Base-by-base conservation (phyloP, 345 rosid genomes). In the Acer campestre region DNA sequence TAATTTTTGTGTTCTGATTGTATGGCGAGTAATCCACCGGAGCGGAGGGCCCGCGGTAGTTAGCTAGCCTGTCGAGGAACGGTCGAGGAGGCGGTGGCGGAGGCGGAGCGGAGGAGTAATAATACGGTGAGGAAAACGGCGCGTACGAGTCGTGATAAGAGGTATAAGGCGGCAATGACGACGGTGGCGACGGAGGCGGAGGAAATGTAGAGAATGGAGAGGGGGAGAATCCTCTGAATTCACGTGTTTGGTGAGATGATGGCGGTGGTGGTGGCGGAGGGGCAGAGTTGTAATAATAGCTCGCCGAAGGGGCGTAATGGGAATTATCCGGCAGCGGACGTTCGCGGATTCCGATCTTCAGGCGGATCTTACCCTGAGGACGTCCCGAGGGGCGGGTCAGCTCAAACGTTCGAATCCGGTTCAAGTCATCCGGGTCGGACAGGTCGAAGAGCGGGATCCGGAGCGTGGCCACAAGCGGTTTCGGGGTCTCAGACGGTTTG, bases 381-480 rank as follows among this genome's bases (percentile, higher is more conserved):
- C 93, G 90, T 27, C 93, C 93, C 11, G 91, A 89, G 0, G 93
- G 90, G 2, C 90, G 90, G 70, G 11, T 68, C 25, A 88, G 81
- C 59, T 83, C 74, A 35, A 80, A 81, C 0, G 79, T 75, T 29
- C 86, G 88, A 70, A 78, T 70, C 38, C 83, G 79, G 35, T 25
- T 44, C 0, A 38, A 0, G 17, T 83, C 81, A 8, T 80, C 80
- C n/a, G 55, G 75, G 51, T 82, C 85, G 46, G 73, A 13, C 22
- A 89, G 75, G 3, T 81, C 77, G 22, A 59, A 38, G 61, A 87
- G 81, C 22, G 82, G 68, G 58, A 87, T 58, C 14, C 88, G 88
- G 66, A 84, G 84, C 10, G 87, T 85, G 1, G 83, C 92, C 35
- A 84, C 92, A 31, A 89, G 75, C 62, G 93, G 90, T 18, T 89